Evolutionary conservation across 177 flowering plant genomes (phyloP), one percentile per base, ranked within the genome.

Genomic region (Vitis hybrid): DNA sequence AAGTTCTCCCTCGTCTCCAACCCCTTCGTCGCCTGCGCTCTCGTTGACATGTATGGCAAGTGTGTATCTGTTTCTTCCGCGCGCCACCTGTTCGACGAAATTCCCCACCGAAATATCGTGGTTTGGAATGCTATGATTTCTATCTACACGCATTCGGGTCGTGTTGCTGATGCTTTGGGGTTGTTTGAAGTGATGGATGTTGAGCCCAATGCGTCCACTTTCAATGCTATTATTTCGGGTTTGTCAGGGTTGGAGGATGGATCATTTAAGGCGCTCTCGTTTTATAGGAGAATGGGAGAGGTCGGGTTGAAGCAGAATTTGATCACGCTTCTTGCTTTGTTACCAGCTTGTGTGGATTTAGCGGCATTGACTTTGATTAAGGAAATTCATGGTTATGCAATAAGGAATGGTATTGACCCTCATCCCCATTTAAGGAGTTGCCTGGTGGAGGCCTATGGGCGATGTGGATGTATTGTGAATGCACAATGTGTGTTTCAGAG

Each of bases 81-180:
- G 1, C 89, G 89, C 31, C 70, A 77, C 19, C 12, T 89, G 87
- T 89, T 91, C 70, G 91, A 89, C 29, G 91, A 87, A 88, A 79
- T 77, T 75, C 80, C 86, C 31, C 71, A 80, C 9, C 55, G 86
- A 69, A 87, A 85, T 64, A 86, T 71, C 0, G 90, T 91, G 22
- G 82, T 84, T 15, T 91, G 93, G 92, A 91, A 86, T 66, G 78
- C 90, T 0, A 84, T 90, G 84, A 82, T 90, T 13, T 89, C 91
- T 1, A 63, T 82, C 1, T 87, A 86, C 62, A 59, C 75, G 10
- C 82, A 64, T 31, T 73, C 70, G 19, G 59, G 65, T 1, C 31
- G 74, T 29, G 69, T 90, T 1, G 6, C 59, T 4, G 55, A 58
- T 33, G 96, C 87, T 8, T 60, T 85, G 65, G 50, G 65, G 16